Conservation (phyloP, 129 eudicot species). For the Centrapalus pauciflorus region DNA sequence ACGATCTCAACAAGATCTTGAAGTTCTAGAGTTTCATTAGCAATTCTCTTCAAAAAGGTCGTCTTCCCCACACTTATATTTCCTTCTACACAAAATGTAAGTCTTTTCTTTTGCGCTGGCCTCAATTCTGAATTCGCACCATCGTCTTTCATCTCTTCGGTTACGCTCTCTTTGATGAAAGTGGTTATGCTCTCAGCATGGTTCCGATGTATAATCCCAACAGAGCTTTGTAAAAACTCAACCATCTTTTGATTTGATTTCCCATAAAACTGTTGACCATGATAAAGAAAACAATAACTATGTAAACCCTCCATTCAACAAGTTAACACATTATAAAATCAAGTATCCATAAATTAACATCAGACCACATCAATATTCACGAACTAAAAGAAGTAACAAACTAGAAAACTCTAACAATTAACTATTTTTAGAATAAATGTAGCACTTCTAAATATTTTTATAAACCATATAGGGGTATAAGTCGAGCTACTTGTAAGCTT, state of each 20-base stretch:
- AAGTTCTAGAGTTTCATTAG: slow-evolving; percentile 90
- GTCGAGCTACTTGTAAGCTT: too few relatives aligned
- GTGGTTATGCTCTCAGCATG: slow-evolving; percentile 96
- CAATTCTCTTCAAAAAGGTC: slow-evolving; percentile 86
- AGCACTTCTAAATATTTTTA: too few relatives aligned
- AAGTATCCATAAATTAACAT: not conserved
- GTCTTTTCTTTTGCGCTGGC: slow-evolving; percentile 53
- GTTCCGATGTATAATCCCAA: slow-evolving; percentile 80
- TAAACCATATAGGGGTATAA: too few relatives aligned
- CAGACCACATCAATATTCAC: not conserved
- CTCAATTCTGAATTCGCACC: slow-evolving; percentile 26
- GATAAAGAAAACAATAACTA: not conserved
- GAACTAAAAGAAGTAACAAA: too few relatives aligned
- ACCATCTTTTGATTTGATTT: slow-evolving; percentile 83
- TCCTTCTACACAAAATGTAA: slow-evolving; percentile 92
- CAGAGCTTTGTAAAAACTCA: slow-evolving; percentile 70
- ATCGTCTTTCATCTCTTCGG: slow-evolving; percentile 69
- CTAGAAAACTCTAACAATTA: too few relatives aligned
- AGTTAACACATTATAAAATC: not conserved
- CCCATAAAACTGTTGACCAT: slow-evolving; percentile 56
- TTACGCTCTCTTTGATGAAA: slow-evolving; percentile 78
- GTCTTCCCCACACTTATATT: slow-evolving; percentile 92
- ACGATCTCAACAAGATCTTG: slow-evolving; percentile 89
- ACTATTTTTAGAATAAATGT: too few relatives aligned
- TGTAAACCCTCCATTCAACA: not conserved